A percentile compares a stretch with the other conserved stretches of the same genome.
phyloP scores from a whole-genome alignment of 495 filamentous ascomycete genomes.

The Penicillium manginii region DNA sequence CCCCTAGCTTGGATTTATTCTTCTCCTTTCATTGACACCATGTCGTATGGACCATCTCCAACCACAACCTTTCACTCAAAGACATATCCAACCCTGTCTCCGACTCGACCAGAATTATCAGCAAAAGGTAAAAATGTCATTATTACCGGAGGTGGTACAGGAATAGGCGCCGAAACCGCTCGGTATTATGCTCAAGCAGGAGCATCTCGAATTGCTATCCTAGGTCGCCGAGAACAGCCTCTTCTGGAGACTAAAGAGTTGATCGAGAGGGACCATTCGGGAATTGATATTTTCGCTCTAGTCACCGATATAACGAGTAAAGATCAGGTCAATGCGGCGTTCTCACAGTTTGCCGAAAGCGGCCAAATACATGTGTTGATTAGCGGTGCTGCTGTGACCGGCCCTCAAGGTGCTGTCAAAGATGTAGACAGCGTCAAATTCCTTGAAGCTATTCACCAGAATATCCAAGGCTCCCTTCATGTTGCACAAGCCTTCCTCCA shows the following conservation, averaged over 20 bases:
- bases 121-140: constrained; percentile 49
- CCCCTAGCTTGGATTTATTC: neutral
- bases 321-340: constrained; percentile 41
- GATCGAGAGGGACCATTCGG: constrained; percentile 27
- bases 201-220: constrained; percentile 39
- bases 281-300: constrained; percentile 29
- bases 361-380: constrained; percentile 34
- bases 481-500: constrained; percentile 47
- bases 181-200: constrained; percentile 46
- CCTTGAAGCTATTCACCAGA: constrained; percentile 36
- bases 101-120: constrained; percentile 43
- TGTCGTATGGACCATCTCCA: constrained; percentile 21
- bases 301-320: constrained; percentile 46
- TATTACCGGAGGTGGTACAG: constrained; percentile 50
- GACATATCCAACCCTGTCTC: constrained; percentile 45
- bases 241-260: constrained; percentile 35
- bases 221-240: constrained; percentile 38
- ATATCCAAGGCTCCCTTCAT: constrained; percentile 40
- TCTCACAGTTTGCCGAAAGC: constrained; percentile 25
- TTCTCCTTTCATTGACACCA: neutral
- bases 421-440: constrained; percentile 36
- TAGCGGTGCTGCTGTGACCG: constrained; percentile 33
- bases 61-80: constrained; percentile 36
- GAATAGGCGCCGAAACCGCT: constrained; percentile 50
- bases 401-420: constrained; percentile 29